Evolutionary conservation across 2,329 filamentous ascomycete species (phyloP).

Genomic region (Rugonectria rugulosa): DNA sequence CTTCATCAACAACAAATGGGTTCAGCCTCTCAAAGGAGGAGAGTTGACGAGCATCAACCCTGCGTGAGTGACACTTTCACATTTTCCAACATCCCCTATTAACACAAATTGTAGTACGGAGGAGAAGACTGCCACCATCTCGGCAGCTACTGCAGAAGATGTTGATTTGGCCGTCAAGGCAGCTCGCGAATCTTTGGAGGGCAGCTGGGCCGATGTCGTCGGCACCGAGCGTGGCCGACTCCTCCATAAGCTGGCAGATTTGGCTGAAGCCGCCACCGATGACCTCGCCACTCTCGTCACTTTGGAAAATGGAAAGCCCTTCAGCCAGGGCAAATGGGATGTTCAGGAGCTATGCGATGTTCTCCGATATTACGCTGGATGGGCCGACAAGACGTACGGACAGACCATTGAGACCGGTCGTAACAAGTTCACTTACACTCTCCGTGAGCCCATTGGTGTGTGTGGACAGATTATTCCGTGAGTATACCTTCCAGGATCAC

Average conservation of each 20-base stretch:
- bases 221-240: conserved; percentile 5
- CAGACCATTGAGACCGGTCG: conserved; percentile 71
- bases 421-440: conserved; percentile 71
- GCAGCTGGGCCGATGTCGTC: conserved; percentile 14
- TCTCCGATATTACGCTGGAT: conserved; percentile 73
- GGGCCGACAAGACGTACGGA: conserved; percentile 74
- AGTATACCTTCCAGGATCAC: not conserved
- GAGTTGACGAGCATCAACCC: conserved; percentile 33
- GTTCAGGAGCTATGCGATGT: conserved; percentile 54
- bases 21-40: conserved; percentile 28
- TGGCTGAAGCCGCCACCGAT: conserved; percentile 17
- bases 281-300: conserved; percentile 17
- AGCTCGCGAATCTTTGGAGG: conserved; percentile 14
- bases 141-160: conserved; percentile 11
- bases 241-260: conserved; percentile 17
- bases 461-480: conserved; percentile 69
- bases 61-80: too few species aligned
- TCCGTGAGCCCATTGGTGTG: conserved; percentile 74
- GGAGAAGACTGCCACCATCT: not conserved
- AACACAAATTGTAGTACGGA: not conserved
- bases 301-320: conserved; percentile 25
- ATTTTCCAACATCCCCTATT: not conserved
- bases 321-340: conserved; percentile 56
- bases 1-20: conserved; percentile 40
- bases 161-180: conserved; percentile 16